Conservation (phyloP, 225 moss, liverwort and hornwort species). For the Anthoceros angustus region DNA sequence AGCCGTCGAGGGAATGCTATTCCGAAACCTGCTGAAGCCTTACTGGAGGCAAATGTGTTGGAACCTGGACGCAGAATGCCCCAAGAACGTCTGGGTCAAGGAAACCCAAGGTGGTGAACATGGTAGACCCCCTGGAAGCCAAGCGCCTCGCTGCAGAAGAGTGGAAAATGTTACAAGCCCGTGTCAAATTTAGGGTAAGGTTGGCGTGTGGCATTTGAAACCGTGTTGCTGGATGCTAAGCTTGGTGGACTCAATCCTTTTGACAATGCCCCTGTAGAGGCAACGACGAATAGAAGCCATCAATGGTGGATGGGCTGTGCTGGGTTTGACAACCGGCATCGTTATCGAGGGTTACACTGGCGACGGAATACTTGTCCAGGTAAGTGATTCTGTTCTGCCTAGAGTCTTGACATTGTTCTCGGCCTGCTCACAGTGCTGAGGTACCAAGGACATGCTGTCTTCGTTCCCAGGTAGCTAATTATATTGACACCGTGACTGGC, state of each 20-base stretch:
- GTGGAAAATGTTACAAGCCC: slow-evolving; percentile 53
- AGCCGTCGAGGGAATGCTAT: too few species aligned
- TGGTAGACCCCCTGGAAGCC: slow-evolving; percentile 94
- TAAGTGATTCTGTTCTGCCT: slow-evolving; percentile 13
- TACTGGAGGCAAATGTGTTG: too few species aligned
- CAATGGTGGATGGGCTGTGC: slow-evolving; percentile 87
- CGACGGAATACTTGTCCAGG: slow-evolving; percentile 75
- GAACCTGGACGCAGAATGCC: too few species aligned
- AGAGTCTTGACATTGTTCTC: too few species aligned
- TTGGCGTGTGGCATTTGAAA: not conserved
- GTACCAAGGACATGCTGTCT: too few species aligned
- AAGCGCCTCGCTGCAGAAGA: slow-evolving; percentile 83
- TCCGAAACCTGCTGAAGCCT: too few species aligned
- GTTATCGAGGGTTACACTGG: slow-evolving; percentile 76
- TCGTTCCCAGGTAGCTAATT: not conserved
- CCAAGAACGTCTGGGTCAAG: not conserved
- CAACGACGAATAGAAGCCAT: slow-evolving; percentile 57
- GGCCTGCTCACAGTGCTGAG: too few species aligned
- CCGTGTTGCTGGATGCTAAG: not conserved
- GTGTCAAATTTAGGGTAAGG: slow-evolving; percentile 43
- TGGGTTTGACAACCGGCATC: slow-evolving; percentile 72
- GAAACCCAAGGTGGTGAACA: slow-evolving; percentile 37
- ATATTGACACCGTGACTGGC: not conserved
- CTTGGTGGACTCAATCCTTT: not conserved
- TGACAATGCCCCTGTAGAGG: slow-evolving; percentile 29